These are phyloP conservation scores for Hymenoscyphus albidus DNA, from an alignment of 2,329 filamentous ascomycete species.

Conservation along the genomic window DNA sequence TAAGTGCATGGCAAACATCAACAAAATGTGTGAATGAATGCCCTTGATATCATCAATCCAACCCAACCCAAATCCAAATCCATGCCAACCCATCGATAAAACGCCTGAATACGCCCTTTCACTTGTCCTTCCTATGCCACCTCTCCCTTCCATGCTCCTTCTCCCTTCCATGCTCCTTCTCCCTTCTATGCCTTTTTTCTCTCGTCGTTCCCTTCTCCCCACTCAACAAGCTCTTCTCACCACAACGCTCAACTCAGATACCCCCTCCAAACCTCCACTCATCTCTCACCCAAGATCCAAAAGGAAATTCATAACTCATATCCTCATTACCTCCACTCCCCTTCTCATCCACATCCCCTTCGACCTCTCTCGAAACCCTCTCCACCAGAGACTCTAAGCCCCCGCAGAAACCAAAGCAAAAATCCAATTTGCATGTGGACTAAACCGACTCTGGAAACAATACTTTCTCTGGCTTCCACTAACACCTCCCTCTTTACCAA, in stretches of 20 bases:
- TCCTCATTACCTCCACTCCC: neutral
- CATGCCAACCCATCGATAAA: neutral
- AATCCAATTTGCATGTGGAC: slow-evolving; percentile 24
- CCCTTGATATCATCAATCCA: no score
- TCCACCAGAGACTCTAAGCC: neutral
- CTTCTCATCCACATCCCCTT: neutral
- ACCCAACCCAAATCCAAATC: no score
- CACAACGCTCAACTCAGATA: neutral
- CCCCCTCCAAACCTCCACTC: neutral
- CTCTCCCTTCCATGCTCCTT: neutral
- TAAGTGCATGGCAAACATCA: no score
- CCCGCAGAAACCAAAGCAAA: slow-evolving; percentile 13
- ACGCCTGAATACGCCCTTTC: neutral
- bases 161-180: neutral
- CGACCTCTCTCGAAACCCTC: neutral
- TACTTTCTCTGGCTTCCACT: slow-evolving; percentile 23
- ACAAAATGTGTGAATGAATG: no score
- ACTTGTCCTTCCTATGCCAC: neutral
- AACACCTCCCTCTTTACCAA: slow-evolving; percentile 23
- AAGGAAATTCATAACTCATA: slow-evolving; percentile 8
- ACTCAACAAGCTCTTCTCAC: neutral
- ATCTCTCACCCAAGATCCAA: neutral
- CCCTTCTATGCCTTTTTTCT: neutral
- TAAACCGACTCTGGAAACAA: slow-evolving; percentile 19
- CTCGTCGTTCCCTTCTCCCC: neutral